These are phyloP conservation scores for Nidula niveotomentosa DNA, from an alignment of 1,284 basidiomycete species.

Conservation along the genomic window DNA sequence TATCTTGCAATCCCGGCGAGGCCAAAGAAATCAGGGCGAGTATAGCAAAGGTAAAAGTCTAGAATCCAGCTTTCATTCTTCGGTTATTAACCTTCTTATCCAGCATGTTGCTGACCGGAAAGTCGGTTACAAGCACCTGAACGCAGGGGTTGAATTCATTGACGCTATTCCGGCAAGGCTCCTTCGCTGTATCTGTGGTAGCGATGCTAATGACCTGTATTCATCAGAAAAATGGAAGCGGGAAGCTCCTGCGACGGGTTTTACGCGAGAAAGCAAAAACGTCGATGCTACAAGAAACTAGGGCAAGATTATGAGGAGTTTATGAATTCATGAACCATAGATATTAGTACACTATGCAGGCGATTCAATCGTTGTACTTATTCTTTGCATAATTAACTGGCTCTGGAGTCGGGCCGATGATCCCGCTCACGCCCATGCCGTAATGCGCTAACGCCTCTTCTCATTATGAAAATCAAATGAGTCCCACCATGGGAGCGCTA, in stretches of 20 bases:
- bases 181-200: constrained; percentile 30
- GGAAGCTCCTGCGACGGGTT: constrained; percentile 31
- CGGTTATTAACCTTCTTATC: constrained; percentile 6
- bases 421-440: neutral
- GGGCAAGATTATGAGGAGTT: neutral
- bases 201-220: constrained; percentile 21
- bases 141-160: constrained; percentile 27
- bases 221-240: constrained; percentile 58
- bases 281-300: neutral
- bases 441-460: neutral
- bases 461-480: too few species aligned
- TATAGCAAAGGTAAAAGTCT: constrained; percentile 25
- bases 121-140: constrained; percentile 59
- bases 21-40: constrained; percentile 26
- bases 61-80: neutral
- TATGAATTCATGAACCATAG: too few species aligned
- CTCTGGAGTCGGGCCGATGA: neutral
- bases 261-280: constrained; percentile 27
- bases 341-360: too few species aligned
- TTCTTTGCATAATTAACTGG: too few species aligned
- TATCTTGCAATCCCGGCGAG: constrained; percentile 24
- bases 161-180: constrained; percentile 26
- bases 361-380: too few species aligned
- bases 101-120: constrained; percentile 48
- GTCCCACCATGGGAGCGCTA: too few species aligned